phyloP scores from a whole-genome alignment of 2,329 filamentous ascomycete species.

The Alternaria arbusti region DNA sequence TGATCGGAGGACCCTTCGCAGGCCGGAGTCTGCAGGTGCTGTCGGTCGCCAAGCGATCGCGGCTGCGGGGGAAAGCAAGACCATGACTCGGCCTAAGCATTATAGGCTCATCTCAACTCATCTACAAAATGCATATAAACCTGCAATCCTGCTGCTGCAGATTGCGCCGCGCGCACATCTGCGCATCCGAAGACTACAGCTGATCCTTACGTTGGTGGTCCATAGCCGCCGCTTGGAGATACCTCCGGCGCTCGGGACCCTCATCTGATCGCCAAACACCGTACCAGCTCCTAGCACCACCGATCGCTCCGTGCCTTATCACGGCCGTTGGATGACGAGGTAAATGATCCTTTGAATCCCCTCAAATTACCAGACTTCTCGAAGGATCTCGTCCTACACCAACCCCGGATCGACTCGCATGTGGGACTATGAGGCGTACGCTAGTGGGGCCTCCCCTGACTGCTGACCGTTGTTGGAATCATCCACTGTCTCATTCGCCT shows the following conservation, averaged over 20 bases:
- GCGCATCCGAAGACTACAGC: conserved; percentile 1
- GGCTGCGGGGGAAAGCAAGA: conserved; percentile 37
- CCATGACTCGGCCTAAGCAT: conserved; percentile 38
- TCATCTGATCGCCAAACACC: background rate
- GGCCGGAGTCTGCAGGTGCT: conserved; percentile 21
- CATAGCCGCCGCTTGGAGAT: background rate
- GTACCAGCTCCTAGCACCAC: background rate
- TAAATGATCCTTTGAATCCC: background rate
- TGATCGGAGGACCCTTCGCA: conserved; percentile 22
- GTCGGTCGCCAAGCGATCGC: conserved; percentile 26
- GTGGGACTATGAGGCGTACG: conserved; percentile 34
- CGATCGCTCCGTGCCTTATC: background rate
- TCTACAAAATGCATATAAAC: conserved; percentile 34
- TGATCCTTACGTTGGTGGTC: conserved; percentile 2
- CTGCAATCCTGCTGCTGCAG: conserved; percentile 30
- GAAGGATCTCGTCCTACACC: conserved; percentile 15
- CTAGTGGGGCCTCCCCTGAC: conserved; percentile 33
- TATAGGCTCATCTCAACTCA: conserved; percentile 40
- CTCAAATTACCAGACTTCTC: conserved; percentile 8
- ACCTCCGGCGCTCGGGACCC: background rate
- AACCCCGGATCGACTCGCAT: conserved; percentile 23
- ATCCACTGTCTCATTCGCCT: conserved; percentile 12
- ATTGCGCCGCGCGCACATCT: conserved; percentile 29
- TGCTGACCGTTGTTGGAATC: conserved; percentile 11
- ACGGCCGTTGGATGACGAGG: background rate